These are phyloP conservation scores for Ogataea paradorogensis DNA, from an alignment of 805 yeast genomes.

Conservation along the genomic window DNA sequence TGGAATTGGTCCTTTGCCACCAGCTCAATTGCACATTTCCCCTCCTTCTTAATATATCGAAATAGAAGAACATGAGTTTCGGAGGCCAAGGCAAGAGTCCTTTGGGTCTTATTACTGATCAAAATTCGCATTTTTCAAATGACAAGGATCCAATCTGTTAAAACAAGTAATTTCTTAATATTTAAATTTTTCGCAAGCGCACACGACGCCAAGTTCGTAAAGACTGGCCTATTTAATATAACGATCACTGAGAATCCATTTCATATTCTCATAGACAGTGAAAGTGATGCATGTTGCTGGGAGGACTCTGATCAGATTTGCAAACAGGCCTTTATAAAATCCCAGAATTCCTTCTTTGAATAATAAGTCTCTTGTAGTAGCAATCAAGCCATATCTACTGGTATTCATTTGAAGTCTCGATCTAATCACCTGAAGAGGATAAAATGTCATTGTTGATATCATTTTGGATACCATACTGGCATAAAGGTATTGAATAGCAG, in stretches of 20 bases:
- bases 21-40: constrained; percentile 49
- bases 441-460: constrained; percentile 62
- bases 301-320: constrained; percentile 76
- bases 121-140: constrained; percentile 37
- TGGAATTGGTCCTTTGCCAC: constrained; percentile 38
- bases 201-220: constrained; percentile 10
- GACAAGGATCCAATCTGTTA: background rate
- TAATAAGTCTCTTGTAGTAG: constrained; percentile 41
- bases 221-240: constrained; percentile 3
- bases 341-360: constrained; percentile 56
- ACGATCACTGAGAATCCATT: constrained; percentile 21
- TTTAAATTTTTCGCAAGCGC: constrained; percentile 4
- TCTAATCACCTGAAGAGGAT: constrained; percentile 81
- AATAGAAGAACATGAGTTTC: constrained; percentile 45
- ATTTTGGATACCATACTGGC: constrained; percentile 70
- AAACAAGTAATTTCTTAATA: constrained; percentile 1
- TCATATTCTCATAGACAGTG: constrained; percentile 71
- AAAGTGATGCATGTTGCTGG: constrained; percentile 95
- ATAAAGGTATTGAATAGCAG: constrained; percentile 56
- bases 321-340: constrained; percentile 78
- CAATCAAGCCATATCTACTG: constrained; percentile 20
- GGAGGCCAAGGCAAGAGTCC: constrained; percentile 44
- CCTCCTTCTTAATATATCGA: constrained; percentile 36
- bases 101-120: constrained; percentile 31
- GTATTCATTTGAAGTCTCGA: constrained; percentile 62